Conservation (phyloP, 176 grass and related monocot species). For the Oryza brachyantha region DNA sequence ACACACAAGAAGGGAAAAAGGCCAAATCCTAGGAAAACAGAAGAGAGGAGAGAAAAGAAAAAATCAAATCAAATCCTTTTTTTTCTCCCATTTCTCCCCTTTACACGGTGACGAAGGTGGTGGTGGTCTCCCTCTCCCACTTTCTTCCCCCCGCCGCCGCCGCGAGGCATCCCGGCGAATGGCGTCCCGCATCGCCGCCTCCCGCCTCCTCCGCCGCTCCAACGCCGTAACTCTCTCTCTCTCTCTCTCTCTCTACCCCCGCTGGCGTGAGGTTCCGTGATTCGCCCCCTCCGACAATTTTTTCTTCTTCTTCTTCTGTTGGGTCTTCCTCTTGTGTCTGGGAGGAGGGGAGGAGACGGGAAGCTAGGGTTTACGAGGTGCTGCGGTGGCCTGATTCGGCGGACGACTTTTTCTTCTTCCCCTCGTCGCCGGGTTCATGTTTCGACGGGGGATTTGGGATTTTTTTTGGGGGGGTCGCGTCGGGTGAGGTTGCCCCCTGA, state of each 20-base stretch:
- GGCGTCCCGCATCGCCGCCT: constrained; percentile 64
- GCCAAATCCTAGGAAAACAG: neutral
- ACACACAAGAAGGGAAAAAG: neutral
- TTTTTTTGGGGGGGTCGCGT: neutral
- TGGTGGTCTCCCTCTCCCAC: too few species aligned
- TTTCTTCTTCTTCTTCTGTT: neutral
- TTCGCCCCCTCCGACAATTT: neutral
- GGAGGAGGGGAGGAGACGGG: too few species aligned
- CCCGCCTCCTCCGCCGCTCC: constrained; percentile 50
- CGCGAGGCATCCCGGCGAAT: constrained; percentile 37
- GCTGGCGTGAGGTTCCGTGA: neutral
- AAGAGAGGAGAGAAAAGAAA: neutral
- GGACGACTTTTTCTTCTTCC: fast-evolving
- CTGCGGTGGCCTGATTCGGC: neutral
- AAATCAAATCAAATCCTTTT: neutral
- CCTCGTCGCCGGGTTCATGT: neutral
- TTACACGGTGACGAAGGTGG: neutral
- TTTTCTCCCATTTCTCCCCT: neutral
- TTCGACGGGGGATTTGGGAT: too few species aligned
- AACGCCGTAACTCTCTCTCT: constrained; percentile 27
- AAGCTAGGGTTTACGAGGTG: neutral
- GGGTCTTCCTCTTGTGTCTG: neutral
- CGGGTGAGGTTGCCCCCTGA: neutral
- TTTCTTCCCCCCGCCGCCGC: neutral
- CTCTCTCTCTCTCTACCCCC: too few species aligned